Conservation (phyloP, 1,284 basidiomycete species). For the Kalmanozyma brasiliensis region DNA sequence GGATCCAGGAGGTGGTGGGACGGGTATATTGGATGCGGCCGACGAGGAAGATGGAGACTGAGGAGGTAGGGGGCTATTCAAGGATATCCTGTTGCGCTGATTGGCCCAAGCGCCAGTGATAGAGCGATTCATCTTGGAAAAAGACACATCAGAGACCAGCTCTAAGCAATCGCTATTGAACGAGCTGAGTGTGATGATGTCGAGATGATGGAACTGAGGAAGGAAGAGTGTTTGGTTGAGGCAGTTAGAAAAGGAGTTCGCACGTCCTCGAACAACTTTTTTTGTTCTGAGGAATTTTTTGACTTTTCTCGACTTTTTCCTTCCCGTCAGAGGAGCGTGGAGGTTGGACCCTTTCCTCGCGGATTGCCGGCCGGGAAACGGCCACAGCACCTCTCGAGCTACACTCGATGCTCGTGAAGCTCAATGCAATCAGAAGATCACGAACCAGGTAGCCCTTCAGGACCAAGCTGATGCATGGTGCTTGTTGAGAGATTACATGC, state of each 20-base stretch:
- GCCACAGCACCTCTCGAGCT: not conserved
- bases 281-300: constrained; percentile 16
- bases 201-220: not conserved
- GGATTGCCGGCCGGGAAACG: constrained; percentile 22
- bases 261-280: not conserved
- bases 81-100: constrained; percentile 53
- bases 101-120: constrained; percentile 62
- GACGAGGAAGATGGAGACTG: constrained; percentile 17
- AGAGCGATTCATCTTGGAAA: constrained; percentile 56
- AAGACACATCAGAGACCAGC: constrained; percentile 27
- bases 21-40: constrained; percentile 41
- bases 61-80: constrained; percentile 52
- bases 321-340: constrained; percentile 16
- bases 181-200: constrained; percentile 1
- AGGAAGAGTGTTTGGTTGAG: not conserved
- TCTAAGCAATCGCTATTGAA: constrained; percentile 3
- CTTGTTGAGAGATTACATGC: not conserved
- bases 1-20: constrained; percentile 51
- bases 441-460: no score
- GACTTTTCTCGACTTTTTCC: constrained; percentile 17
- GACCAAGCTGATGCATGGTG: no score
- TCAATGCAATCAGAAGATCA: no score
- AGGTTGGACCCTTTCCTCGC: constrained; percentile 2
- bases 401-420: no score
- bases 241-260: not conserved